These are phyloP conservation scores for Neocallimastix lanati DNA, from an alignment of 192 early-diverging fungal genomes.

Conservation along the genomic window DNA sequence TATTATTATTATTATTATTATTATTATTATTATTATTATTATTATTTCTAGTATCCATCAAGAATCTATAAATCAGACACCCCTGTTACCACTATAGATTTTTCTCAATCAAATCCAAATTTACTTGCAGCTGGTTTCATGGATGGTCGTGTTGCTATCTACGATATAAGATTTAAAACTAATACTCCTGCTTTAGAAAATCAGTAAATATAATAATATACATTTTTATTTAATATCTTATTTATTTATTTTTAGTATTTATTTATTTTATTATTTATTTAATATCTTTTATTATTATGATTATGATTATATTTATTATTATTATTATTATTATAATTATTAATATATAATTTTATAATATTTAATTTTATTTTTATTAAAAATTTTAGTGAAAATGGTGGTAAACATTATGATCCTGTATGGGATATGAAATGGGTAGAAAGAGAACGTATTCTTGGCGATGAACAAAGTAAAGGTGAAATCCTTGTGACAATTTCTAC, in stretches of 20 bases:
- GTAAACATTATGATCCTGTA: slow-evolving; percentile 39
- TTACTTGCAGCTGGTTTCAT: slow-evolving; percentile 29
- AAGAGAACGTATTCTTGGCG: slow-evolving; percentile 19
- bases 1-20: no score
- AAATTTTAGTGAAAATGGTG: slow-evolving; percentile 13
- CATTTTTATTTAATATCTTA: no score
- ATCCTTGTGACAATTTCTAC: slow-evolving; percentile 30
- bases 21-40: no score
- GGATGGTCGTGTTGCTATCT: slow-evolving; percentile 28
- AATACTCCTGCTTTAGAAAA: slow-evolving; percentile 21
- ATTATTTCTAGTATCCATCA: slow-evolving; percentile 23
- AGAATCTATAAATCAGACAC: slow-evolving; percentile 21
- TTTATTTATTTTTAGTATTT: no score
- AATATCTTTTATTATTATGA: no score
- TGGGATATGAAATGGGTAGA: slow-evolving; percentile 47
- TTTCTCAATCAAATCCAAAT: slow-evolving; percentile 23
- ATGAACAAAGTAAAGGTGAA: slow-evolving; percentile 27
- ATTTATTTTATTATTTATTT: no score
- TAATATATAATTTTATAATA: no score
- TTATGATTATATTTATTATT: no score
- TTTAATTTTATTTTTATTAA: no score
- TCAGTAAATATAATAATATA: no score
- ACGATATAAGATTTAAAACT: slow-evolving; percentile 23
- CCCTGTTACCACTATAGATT: slow-evolving; percentile 30
- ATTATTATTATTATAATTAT: no score